Evolutionary conservation across 2,329 filamentous ascomycete genomes (phyloP).

Genomic region (Cercospora beticola): DNA sequence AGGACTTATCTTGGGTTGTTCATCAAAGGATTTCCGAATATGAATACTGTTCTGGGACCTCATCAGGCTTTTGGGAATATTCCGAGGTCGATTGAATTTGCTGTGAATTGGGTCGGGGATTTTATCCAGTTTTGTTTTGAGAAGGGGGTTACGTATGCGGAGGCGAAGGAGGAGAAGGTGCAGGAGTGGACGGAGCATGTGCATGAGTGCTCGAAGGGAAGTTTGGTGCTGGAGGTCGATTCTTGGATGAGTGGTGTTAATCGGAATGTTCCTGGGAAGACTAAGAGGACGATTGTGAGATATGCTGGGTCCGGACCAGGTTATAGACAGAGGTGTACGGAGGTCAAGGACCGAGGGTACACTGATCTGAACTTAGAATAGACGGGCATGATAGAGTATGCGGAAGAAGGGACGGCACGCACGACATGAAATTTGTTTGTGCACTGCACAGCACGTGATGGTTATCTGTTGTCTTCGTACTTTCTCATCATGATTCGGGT

Average conservation of each 20-base stretch:
- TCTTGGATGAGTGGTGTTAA: slow-evolving; percentile 59
- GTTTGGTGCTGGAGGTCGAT: slow-evolving; percentile 51
- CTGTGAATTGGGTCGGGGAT: slow-evolving; percentile 18
- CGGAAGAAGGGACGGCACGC: neutral
- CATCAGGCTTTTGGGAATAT: slow-evolving; percentile 44
- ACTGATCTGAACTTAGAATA: slow-evolving; percentile 23
- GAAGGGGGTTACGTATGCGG: slow-evolving; percentile 4
- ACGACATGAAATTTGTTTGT: neutral
- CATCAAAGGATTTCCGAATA: slow-evolving; percentile 34
- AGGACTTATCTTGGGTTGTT: slow-evolving; percentile 41
- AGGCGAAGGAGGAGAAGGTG: slow-evolving; percentile 14
- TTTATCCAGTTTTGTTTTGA: slow-evolving; percentile 15
- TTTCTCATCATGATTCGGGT: neutral
- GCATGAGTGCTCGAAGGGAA: slow-evolving; percentile 46
- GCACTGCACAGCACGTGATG: neutral
- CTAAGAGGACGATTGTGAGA: slow-evolving; percentile 48
- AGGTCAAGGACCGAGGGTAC: slow-evolving; percentile 31
- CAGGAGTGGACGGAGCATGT: slow-evolving; percentile 43
- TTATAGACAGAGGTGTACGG: slow-evolving; percentile 41
- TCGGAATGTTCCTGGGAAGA: slow-evolving; percentile 50
- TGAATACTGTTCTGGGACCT: slow-evolving; percentile 43
- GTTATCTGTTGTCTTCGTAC: neutral
- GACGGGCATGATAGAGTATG: neutral
- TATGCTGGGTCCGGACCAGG: slow-evolving; percentile 50
- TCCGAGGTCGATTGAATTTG: slow-evolving; percentile 38